phyloP scores from a whole-genome alignment of 2,329 filamentous ascomycete genomes.

The Ophiosphaerella korrae region DNA sequence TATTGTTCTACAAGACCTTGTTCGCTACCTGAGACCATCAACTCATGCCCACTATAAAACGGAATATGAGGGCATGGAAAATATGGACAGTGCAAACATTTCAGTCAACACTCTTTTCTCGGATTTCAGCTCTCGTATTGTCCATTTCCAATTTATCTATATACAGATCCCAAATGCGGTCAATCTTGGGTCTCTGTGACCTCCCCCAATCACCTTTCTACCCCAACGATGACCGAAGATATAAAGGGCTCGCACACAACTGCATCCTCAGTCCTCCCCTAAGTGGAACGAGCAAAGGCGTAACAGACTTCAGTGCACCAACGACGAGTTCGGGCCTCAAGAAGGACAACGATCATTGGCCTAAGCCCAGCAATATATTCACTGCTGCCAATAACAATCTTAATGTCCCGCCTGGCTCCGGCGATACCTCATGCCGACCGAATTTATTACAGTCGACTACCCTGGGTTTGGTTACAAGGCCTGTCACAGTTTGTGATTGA shows the following conservation, averaged over 20 bases:
- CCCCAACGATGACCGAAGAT: neutral
- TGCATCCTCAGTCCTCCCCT: neutral
- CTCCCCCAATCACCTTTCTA: neutral
- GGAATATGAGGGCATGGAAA: too few species aligned
- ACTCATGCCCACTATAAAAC: neutral
- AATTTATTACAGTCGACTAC: too few species aligned
- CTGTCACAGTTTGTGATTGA: too few species aligned
- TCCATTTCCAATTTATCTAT: too few species aligned
- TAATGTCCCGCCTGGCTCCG: too few species aligned
- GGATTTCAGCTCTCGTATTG: too few species aligned
- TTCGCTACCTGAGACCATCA: neutral
- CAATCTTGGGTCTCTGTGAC: neutral
- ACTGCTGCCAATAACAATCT: neutral
- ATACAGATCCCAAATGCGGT: neutral
- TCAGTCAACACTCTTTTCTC: neutral
- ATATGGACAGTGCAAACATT: too few species aligned
- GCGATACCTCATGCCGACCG: too few species aligned
- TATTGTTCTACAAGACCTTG: conserved; percentile 4
- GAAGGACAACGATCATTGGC: neutral
- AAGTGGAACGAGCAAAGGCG: too few species aligned
- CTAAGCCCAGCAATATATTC: neutral
- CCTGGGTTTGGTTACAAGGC: too few species aligned
- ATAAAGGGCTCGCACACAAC: neutral
- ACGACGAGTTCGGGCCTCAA: neutral
- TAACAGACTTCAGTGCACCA: too few species aligned